Evolutionary conservation across 805 yeast genomes (phyloP).

Genomic region (Suhomyces xylopsoci): DNA sequence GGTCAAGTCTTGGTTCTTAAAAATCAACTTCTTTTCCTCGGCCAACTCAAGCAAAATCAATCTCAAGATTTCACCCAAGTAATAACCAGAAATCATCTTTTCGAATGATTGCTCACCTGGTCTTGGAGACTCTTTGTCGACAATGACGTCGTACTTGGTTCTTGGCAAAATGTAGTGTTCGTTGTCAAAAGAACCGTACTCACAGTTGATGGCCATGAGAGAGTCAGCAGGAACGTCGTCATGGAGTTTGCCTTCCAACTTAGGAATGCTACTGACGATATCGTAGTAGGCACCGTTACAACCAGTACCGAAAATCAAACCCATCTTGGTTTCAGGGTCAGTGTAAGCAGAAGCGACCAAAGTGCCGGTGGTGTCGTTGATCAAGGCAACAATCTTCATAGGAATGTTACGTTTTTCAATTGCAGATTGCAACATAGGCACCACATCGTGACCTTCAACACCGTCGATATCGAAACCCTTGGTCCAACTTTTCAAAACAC

Average conservation of each 20-base stretch:
- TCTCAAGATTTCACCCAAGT: conserved; percentile 89
- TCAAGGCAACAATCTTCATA: conserved; percentile 83
- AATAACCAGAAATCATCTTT: conserved; percentile 96
- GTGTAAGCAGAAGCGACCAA: conserved; percentile 92
- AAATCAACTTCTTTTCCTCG: conserved; percentile 57
- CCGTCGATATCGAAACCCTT: conserved; percentile 93
- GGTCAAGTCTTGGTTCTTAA: conserved; percentile 64
- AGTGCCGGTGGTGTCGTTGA: conserved; percentile 97
- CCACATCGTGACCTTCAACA: conserved; percentile 94
- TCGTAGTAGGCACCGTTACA: conserved; percentile 97
- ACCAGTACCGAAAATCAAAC: conserved; percentile 95
- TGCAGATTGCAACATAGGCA: conserved; percentile 81
- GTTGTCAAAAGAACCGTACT: conserved; percentile 96
- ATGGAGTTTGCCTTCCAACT: conserved; percentile 68
- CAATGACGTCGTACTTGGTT: conserved; percentile 77
- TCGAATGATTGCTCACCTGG: conserved; percentile 96
- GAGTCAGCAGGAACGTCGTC: conserved; percentile 60
- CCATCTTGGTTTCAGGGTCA: conserved; percentile 87
- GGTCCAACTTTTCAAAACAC: conserved; percentile 93
- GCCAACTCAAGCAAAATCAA: conserved; percentile 72
- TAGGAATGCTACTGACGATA: conserved; percentile 65
- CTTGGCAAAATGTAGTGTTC: conserved; percentile 83
- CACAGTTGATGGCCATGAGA: conserved; percentile 96
- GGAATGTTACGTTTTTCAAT: conserved; percentile 65
- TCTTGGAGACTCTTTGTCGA: conserved; percentile 87